Conservation (phyloP, 129 eudicot genomes). For the Helichrysum umbraculigerum region DNA sequence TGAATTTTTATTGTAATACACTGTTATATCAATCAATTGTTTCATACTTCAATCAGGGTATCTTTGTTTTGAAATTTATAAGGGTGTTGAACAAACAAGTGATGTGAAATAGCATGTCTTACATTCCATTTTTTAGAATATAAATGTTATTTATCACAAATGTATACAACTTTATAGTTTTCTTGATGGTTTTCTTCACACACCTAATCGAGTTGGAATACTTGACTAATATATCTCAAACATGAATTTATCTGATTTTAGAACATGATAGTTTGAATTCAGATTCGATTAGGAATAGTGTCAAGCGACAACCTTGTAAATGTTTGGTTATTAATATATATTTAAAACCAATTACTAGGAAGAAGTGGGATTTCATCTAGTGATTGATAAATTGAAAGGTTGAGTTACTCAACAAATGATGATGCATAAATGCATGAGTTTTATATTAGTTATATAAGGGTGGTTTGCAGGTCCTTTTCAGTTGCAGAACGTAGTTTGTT, state of each 20-base stretch:
- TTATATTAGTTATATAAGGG: not conserved
- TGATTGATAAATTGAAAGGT: not conserved
- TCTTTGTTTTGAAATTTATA: not conserved
- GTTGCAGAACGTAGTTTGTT: constrained; percentile 1
- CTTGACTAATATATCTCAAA: not conserved
- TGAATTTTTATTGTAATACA: not conserved
- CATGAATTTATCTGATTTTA: not conserved
- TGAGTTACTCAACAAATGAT: constrained; percentile 13
- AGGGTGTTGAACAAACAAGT: constrained; percentile 18
- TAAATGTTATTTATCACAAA: no score
- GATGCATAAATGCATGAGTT: constrained; percentile 6
- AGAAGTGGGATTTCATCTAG: constrained; percentile 16
- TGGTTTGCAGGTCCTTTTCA: constrained; percentile 7
- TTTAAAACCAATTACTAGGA: constrained; percentile 1
- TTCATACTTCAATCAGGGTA: not conserved
- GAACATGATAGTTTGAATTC: not conserved
- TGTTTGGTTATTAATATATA: constrained; percentile 2
- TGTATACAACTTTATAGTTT: not conserved
- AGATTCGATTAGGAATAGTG: not conserved
- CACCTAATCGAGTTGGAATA: not conserved
- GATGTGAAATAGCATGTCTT: constrained; percentile 9
- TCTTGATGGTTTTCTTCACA: not conserved
- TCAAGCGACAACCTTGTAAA: constrained; percentile 3
- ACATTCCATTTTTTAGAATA: not conserved
- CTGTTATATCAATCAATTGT: not conserved